These are phyloP conservation scores for Colletotrichum lini DNA, from an alignment of 2,329 filamentous ascomycete species.

Conservation along the genomic window DNA sequence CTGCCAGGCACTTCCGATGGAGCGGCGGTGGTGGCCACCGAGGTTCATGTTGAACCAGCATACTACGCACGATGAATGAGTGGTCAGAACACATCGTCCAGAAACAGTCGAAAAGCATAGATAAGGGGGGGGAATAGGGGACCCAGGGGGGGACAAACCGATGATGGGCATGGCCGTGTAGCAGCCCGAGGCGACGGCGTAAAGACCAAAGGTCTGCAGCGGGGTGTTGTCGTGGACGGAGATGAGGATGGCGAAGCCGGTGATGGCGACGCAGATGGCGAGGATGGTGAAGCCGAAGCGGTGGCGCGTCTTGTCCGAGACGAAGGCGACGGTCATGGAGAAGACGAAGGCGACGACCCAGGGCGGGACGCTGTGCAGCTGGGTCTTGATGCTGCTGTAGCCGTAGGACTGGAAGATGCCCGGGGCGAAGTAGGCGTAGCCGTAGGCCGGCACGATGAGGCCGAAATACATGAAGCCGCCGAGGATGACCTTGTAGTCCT, in stretches of 20 bases:
- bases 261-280: conserved; percentile 77
- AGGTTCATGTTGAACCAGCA: conserved; percentile 90
- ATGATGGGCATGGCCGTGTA: conserved; percentile 94
- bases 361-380: conserved; percentile 71
- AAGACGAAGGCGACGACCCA: conserved; percentile 82
- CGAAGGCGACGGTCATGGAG: conserved; percentile 79
- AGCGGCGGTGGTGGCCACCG: conserved; percentile 78
- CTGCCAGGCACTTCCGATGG: conserved; percentile 82
- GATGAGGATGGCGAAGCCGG: conserved; percentile 83
- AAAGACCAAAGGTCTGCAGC: conserved; percentile 84
- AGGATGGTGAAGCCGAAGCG: conserved; percentile 81
- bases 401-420: conserved; percentile 78
- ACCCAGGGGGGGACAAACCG: background rate
- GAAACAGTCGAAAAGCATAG: no score
- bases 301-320: conserved; percentile 80
- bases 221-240: conserved; percentile 76
- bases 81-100: background rate
- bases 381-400: conserved; percentile 71
- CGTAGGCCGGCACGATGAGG: conserved; percentile 82
- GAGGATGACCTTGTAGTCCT: conserved; percentile 81
- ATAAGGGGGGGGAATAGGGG: no score
- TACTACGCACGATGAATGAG: conserved; percentile 53
- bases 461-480: conserved; percentile 88
- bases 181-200: conserved; percentile 83
- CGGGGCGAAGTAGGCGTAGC: conserved; percentile 84